Percentiles rank a stretch among this genome's conserved stretches.
Evolutionary conservation across 345 rosid genomes (phyloP).

Genomic region (Reutealis trisperma): DNA sequence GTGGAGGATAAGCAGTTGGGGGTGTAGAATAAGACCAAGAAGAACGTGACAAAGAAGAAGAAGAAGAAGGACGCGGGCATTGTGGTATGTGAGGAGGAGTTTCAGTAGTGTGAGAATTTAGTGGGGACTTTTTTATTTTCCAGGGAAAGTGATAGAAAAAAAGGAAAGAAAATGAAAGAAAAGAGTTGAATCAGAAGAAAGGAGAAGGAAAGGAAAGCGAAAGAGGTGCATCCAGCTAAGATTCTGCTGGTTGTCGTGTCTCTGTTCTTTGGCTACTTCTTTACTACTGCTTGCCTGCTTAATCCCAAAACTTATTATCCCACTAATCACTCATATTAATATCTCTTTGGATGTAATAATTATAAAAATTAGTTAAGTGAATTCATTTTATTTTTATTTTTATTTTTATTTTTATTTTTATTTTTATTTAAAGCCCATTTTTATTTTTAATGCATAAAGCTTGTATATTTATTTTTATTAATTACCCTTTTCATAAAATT

Average conservation of each 20-base stretch:
- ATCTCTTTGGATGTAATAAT: too few relatives aligned
- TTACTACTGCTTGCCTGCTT: too few relatives aligned
- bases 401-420: too few relatives aligned
- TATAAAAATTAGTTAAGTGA: too few relatives aligned
- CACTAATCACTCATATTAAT: too few relatives aligned
- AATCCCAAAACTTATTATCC: too few relatives aligned
- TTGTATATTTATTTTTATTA: too few relatives aligned
- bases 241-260: slow-evolving; percentile 45
- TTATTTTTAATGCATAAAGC: too few relatives aligned
- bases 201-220: background rate
- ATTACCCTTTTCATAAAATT: too few relatives aligned
- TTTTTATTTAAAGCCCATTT: too few relatives aligned
- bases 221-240: slow-evolving; percentile 78
- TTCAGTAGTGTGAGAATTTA: background rate
- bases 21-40: slow-evolving; percentile 26
- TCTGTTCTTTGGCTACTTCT: background rate
- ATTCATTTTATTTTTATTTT: too few relatives aligned
- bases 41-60: slow-evolving; percentile 28
- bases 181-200: background rate
- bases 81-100: slow-evolving; percentile 15
- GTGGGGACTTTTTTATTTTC: slow-evolving; percentile 2
- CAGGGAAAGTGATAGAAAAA: background rate
- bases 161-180: background rate
- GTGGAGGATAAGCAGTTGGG: slow-evolving; percentile 5
- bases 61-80: slow-evolving; percentile 35